A percentile compares a stretch with the other conserved stretches of the same genome.
Evolutionary conservation across 1,284 basidiomycete genomes (phyloP).

Genomic region (Rhodotorula sp.): DNA sequence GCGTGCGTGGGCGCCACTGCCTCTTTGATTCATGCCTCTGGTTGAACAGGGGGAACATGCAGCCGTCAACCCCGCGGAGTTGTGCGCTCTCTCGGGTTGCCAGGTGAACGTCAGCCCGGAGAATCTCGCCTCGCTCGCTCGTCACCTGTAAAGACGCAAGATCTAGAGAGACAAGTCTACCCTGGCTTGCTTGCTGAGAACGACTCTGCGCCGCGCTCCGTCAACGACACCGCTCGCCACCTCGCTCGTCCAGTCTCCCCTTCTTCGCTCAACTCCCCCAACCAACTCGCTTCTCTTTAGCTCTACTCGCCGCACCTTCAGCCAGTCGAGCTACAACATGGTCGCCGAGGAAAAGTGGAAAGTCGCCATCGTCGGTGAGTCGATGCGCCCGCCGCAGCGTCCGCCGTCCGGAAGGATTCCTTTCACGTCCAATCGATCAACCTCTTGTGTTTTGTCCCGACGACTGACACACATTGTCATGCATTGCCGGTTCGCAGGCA

Average conservation of each 20-base stretch:
- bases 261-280: not conserved
- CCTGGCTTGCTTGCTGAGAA: not conserved
- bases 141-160: too few species aligned
- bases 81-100: not conserved
- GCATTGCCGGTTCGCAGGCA: constrained; percentile 16
- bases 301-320: not conserved
- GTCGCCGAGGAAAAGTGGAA: constrained; percentile 52
- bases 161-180: not conserved
- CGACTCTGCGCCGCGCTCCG: not conserved
- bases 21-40: not conserved
- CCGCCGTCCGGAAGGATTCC: not conserved
- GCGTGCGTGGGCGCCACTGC: not conserved
- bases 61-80: not conserved
- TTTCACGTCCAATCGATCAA: not conserved
- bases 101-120: not conserved
- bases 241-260: not conserved
- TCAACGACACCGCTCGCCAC: not conserved
- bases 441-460: not conserved
- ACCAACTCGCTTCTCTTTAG: not conserved
- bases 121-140: too few species aligned
- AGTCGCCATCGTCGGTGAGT: constrained; percentile 57
- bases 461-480: constrained; percentile 42
- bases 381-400: not conserved
- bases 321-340: not conserved
- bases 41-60: too few species aligned